Base-by-base conservation (phyloP, 352 stramenopile genomes). In the Globisporangium emineosum region DNA sequence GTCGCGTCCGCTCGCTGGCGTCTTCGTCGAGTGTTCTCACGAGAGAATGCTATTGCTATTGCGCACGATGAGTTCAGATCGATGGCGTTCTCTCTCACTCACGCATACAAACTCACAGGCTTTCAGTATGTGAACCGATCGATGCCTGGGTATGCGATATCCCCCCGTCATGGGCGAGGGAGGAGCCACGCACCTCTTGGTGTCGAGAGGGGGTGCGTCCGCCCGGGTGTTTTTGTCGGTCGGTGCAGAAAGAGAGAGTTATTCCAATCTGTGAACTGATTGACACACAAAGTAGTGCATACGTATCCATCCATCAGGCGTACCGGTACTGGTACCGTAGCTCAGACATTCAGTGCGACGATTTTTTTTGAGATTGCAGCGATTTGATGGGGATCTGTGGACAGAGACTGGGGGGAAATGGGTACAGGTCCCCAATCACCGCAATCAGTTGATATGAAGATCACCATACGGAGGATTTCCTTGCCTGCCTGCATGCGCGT, bases 61-160 rank as follows among this genome's bases (percentile, higher is more conserved):
- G 49, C 49, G 49, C 49, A 56, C 15, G 50, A 56, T 40, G 27
- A 56, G 50, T 56, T 56, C 50, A 56, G 50, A 56, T 37, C 17
- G 25, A 56, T 23, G 17, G 25, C 50, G 2, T 37, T 56, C 50
- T 55, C 27, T 32, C 29, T 2, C 29, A 32, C 29, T 2, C 29
- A 32, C 29, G 5, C 37, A 19, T 43, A 43, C 35, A 43, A 15
- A 15, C 15, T 17, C 9, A 40, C 10, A 45, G 37, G 15, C 37
- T 45, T 45, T 45, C 15, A 45, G 37, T 45, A 45, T 45, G 37
- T n/a, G 8, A 15, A 45, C 13, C n/a, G n/a, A n/a, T n/a, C n/a
- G n/a, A n/a, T n/a, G n/a, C n/a, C 15, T 45, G 0, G 37, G 37
- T 56, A 30, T 56, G 50, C 50, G 50, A 56, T 32, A 27, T 17